phyloP scores from a whole-genome alignment of 495 filamentous ascomycete genomes.

The Niebla homalea region DNA sequence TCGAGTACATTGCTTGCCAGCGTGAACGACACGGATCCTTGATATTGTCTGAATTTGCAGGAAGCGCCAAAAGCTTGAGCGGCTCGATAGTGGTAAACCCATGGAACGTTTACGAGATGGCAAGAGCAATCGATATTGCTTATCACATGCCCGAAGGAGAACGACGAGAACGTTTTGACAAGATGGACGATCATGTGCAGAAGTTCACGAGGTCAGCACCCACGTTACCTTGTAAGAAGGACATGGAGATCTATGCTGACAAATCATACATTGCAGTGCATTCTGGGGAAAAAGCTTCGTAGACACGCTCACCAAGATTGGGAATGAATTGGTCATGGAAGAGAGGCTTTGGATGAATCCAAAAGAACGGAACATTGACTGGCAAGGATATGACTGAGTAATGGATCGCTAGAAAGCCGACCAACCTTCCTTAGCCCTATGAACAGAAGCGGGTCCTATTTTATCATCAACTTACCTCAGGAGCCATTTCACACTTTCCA shows the following conservation, averaged over 20 bases:
- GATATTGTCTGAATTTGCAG: slow-evolving; percentile 86
- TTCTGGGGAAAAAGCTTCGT: slow-evolving; percentile 98
- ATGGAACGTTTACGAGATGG: slow-evolving; percentile 79
- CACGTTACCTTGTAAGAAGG: not conserved
- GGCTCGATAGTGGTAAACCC: slow-evolving; percentile 83
- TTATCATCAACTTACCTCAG: not conserved
- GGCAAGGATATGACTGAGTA: slow-evolving; percentile 9
- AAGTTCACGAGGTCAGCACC: slow-evolving; percentile 59
- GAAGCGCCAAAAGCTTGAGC: slow-evolving; percentile 75
- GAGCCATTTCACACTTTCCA: not conserved
- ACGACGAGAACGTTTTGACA: slow-evolving; percentile 66
- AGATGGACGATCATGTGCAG: slow-evolving; percentile 70
- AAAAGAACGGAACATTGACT: slow-evolving; percentile 8
- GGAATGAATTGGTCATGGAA: slow-evolving; percentile 7
- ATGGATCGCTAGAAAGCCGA: not conserved
- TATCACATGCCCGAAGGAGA: slow-evolving; percentile 78
- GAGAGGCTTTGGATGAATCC: slow-evolving; percentile 9
- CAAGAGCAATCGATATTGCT: slow-evolving; percentile 70
- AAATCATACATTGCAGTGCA: slow-evolving; percentile 37
- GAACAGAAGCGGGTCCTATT: not conserved
- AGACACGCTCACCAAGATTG: slow-evolving; percentile 59
- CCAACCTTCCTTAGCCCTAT: not conserved
- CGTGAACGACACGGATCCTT: slow-evolving; percentile 71
- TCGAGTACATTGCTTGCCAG: slow-evolving; percentile 90
- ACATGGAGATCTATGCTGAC: slow-evolving; percentile 6